Evolutionary conservation across 75 land plant genomes (phyloP).

Genomic region (Selaginella tamariscina): DNA sequence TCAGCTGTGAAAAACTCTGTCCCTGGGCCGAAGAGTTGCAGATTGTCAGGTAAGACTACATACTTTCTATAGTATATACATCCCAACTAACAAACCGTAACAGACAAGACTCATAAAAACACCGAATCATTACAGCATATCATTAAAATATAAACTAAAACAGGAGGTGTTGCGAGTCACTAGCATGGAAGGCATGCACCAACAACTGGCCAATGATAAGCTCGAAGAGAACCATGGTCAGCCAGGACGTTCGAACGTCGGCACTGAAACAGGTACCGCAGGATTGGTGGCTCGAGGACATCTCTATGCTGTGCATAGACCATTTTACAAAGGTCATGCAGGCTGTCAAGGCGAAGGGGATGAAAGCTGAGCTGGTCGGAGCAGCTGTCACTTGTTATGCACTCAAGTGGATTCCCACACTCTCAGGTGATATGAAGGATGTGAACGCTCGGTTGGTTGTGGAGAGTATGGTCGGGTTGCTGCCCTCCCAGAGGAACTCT

Average conservation of each 20-base stretch:
- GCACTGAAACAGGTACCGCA: conserved; percentile 28
- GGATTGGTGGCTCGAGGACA: conserved; percentile 43
- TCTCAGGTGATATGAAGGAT: conserved; percentile 11
- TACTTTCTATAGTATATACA: too few relatives aligned
- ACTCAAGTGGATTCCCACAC: conserved; percentile 55
- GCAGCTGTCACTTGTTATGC: conserved; percentile 63
- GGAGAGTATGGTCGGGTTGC: conserved; percentile 44
- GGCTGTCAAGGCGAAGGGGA: conserved; percentile 81
- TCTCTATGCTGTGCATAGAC: conserved; percentile 52
- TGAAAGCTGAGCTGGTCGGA: conserved; percentile 64
- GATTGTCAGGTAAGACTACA: conserved; percentile 16
- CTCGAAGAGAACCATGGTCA: neutral
- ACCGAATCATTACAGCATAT: too few relatives aligned
- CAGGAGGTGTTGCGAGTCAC: conserved; percentile 26
- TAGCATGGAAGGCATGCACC: conserved; percentile 48
- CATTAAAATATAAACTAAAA: too few relatives aligned
- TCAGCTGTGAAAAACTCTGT: conserved; percentile 16
- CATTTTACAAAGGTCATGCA: conserved; percentile 58
- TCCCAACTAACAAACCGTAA: too few relatives aligned
- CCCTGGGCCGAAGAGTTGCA: conserved; percentile 26
- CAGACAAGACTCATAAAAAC: too few relatives aligned
- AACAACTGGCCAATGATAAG: neutral
- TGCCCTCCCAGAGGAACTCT: conserved; percentile 43
- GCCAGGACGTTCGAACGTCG: neutral
- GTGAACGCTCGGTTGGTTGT: conserved; percentile 39